These are phyloP conservation scores for Flaveria ramosissima DNA, from an alignment of 129 eudicot species.

Conservation along the genomic window DNA sequence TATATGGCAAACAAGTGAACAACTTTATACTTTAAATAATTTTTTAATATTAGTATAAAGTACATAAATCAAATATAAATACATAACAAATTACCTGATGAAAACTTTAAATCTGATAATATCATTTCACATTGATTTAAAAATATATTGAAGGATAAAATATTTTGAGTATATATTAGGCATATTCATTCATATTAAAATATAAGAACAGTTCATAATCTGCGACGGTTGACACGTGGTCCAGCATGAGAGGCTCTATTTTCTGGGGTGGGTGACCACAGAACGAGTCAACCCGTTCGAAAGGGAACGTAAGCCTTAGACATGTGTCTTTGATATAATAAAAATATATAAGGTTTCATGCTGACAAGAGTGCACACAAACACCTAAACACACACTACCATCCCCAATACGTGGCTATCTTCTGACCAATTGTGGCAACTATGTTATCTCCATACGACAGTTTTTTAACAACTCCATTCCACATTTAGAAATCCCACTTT, in stretches of 20 bases:
- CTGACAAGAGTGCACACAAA: conserved; percentile 21
- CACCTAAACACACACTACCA: conserved; percentile 17
- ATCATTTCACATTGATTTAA: too few species aligned
- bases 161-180: too few species aligned
- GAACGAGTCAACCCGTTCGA: conserved; percentile 23
- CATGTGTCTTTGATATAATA: conserved; percentile 24
- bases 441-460: background rate
- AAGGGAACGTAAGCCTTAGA: conserved; percentile 25
- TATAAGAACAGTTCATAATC: background rate
- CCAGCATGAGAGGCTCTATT: background rate
- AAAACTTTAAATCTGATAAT: too few species aligned
- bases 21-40: background rate
- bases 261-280: conserved; percentile 25
- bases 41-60: too few species aligned
- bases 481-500: conserved; percentile 14
- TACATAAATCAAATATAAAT: background rate
- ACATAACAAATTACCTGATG: too few species aligned
- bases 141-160: too few species aligned
- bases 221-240: conserved; percentile 32
- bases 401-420: conserved; percentile 17
- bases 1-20: background rate
- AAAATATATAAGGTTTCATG: conserved; percentile 12
- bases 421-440: conserved; percentile 13
- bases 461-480: background rate
- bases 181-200: too few species aligned